These are phyloP conservation scores for Stereocaulon alpinum DNA, from an alignment of 495 filamentous ascomycete species.

Conservation along the genomic window DNA sequence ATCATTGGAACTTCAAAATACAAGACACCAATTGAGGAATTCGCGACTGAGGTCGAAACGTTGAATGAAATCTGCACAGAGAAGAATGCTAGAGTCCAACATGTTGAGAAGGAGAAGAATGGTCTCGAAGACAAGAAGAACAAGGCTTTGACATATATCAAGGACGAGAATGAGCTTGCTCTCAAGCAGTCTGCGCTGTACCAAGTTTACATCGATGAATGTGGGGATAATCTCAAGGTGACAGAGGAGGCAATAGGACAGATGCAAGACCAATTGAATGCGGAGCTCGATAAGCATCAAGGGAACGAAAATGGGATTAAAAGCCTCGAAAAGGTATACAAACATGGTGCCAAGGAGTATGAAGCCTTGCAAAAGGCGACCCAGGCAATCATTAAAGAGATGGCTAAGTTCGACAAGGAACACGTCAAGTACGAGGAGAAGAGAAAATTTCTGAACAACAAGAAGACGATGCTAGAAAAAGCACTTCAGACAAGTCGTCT, in stretches of 20 bases:
- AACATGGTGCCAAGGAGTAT: conserved; percentile 66
- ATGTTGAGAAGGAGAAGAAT: conserved; percentile 95
- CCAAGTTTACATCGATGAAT: conserved; percentile 80
- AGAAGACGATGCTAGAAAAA: conserved; percentile 93
- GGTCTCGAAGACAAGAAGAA: conserved; percentile 91
- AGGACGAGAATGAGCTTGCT: conserved; percentile 84
- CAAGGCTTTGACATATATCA: conserved; percentile 78
- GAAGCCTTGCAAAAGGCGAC: conserved; percentile 73
- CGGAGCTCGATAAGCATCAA: conserved; percentile 82
- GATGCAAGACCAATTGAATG: conserved; percentile 78
- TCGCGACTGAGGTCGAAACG: conserved; percentile 75
- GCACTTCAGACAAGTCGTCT: conserved; percentile 58
- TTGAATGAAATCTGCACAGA: conserved; percentile 91
- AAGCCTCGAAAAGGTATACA: conserved; percentile 74
- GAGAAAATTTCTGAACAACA: conserved; percentile 78
- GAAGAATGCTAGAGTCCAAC: conserved; percentile 87
- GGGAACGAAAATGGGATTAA: conserved; percentile 90
- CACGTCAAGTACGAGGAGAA: conserved; percentile 96
- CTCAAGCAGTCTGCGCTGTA: conserved; percentile 83
- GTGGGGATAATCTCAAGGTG: conserved; percentile 75
- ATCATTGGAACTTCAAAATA: conserved; percentile 98
- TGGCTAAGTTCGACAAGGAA: conserved; percentile 89
- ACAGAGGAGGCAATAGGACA: conserved; percentile 83
- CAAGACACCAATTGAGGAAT: conserved; percentile 91
- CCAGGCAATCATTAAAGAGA: conserved; percentile 73